phyloP scores from a whole-genome alignment of 192 early-diverging fungal species.

The Backusella macrospora region DNA sequence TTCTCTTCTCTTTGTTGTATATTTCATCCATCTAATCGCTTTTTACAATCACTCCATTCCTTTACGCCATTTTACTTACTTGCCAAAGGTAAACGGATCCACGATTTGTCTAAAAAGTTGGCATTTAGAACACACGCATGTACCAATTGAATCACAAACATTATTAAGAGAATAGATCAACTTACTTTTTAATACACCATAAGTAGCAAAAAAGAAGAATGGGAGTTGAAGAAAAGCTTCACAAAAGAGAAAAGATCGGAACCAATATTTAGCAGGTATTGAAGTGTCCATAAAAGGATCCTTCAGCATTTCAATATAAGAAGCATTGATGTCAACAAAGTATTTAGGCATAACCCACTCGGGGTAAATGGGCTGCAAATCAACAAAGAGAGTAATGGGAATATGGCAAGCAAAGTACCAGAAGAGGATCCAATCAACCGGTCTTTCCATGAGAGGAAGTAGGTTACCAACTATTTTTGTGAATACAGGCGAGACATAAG shows the following conservation, averaged over 20 bases:
- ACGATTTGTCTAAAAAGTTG: constrained; percentile 2
- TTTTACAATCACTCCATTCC: not conserved
- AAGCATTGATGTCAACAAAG: constrained; percentile 37
- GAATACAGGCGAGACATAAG: not conserved
- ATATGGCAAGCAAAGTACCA: constrained; percentile 74
- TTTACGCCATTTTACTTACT: constrained; percentile 11
- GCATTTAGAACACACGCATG: not conserved
- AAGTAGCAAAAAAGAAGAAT: constrained; percentile 66
- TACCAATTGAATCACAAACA: not conserved
- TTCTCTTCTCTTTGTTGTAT: too few species aligned
- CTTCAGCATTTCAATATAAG: constrained; percentile 51
- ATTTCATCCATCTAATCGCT: not conserved
- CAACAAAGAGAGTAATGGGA: constrained; percentile 66
- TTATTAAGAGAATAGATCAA: constrained; percentile 8
- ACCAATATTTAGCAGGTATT: constrained; percentile 55
- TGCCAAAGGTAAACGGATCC: constrained; percentile 22
- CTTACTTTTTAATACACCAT: constrained; percentile 57
- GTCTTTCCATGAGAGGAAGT: constrained; percentile 6
- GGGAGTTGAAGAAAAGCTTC: constrained; percentile 71
- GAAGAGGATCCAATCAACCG: constrained; percentile 35
- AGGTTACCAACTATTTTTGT: not conserved
- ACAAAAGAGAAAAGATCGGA: constrained; percentile 58
- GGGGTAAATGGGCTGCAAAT: constrained; percentile 59
- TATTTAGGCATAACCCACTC: constrained; percentile 33
- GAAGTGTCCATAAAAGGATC: constrained; percentile 67